These are phyloP conservation scores for Leucocoprinus birnbaumii DNA, from an alignment of 768 basidiomycete genomes.

Conservation along the genomic window DNA sequence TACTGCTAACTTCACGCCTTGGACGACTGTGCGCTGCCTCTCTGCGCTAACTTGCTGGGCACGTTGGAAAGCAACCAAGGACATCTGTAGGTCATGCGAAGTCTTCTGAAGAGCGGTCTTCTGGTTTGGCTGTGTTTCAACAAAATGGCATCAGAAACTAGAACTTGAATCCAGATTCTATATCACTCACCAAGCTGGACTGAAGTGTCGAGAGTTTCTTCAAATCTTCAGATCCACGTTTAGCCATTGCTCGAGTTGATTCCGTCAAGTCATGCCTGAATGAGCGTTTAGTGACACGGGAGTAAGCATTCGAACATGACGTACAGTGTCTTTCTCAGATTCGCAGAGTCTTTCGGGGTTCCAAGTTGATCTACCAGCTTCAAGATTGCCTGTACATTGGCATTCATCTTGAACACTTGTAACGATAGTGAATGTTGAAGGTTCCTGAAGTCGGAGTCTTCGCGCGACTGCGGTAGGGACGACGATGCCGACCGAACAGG, in stretches of 20 bases:
- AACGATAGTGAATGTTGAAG: conserved; percentile 82
- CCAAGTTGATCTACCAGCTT: conserved; percentile 98
- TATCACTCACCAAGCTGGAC: conserved; percentile 46
- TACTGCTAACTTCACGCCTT: conserved; percentile 79
- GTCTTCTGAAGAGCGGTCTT: conserved; percentile 89
- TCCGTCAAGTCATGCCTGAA: conserved; percentile 91
- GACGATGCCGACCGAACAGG: conserved; percentile 30
- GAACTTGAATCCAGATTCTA: neutral
- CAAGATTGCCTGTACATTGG: conserved; percentile 93
- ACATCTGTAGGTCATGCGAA: conserved; percentile 88
- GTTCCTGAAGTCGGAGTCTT: conserved; percentile 73
- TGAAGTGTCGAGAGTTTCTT: conserved; percentile 83
- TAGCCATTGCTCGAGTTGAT: conserved; percentile 91
- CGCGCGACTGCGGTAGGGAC: conserved; percentile 39
- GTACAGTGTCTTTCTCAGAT: conserved; percentile 81
- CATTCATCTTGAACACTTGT: conserved; percentile 98
- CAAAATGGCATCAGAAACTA: neutral
- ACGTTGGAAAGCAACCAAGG: conserved; percentile 87
- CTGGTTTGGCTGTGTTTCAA: conserved; percentile 56
- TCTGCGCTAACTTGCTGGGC: conserved; percentile 91
- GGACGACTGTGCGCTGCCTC: conserved; percentile 84
- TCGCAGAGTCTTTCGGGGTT: conserved; percentile 73
- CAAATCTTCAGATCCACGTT: conserved; percentile 89
- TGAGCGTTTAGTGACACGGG: conserved; percentile 8
- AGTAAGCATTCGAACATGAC: conserved; percentile 26